A percentile compares a stretch with the other conserved stretches of the same genome.
These are phyloP conservation scores for Macrolepiota dolichaula DNA, from an alignment of 768 basidiomycete genomes.

Conservation along the genomic window DNA sequence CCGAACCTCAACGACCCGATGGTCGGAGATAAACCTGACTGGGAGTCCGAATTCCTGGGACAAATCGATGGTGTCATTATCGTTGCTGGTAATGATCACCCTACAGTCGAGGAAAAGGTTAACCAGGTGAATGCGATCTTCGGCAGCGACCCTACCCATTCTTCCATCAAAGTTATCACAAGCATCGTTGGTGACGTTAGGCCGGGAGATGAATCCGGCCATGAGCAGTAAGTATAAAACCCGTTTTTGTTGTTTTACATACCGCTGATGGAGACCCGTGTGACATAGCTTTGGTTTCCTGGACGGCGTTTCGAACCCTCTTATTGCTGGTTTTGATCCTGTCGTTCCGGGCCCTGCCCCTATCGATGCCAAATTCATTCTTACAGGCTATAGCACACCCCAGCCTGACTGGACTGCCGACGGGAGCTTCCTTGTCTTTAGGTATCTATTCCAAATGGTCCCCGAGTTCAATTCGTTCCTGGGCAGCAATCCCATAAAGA, in stretches of 20 bases:
- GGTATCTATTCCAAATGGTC: constrained; percentile 48
- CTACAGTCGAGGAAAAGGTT: constrained; percentile 32
- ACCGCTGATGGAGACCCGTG: not conserved
- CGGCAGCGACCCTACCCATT: constrained; percentile 20
- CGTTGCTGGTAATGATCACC: constrained; percentile 42
- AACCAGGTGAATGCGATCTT: constrained; percentile 32
- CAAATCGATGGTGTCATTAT: constrained; percentile 48
- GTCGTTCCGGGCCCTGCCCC: constrained; percentile 33
- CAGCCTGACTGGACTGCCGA: constrained; percentile 44
- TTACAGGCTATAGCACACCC: constrained; percentile 32
- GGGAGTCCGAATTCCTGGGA: constrained; percentile 44
- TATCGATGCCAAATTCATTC: constrained; percentile 38
- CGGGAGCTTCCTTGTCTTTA: constrained; percentile 51
- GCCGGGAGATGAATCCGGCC: constrained; percentile 38
- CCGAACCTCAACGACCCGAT: constrained; percentile 35
- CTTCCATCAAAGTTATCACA: constrained; percentile 37
- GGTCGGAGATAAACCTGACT: constrained; percentile 33
- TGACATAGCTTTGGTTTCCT: constrained; percentile 43
- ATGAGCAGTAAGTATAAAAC: constrained; percentile 38
- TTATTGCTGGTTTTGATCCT: constrained; percentile 35
- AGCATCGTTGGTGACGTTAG: constrained; percentile 38
- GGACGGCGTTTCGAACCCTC: constrained; percentile 52
- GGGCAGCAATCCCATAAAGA: constrained; percentile 29
- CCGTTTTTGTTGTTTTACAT: not conserved
- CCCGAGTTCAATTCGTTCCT: constrained; percentile 50